Percentiles rank a stretch among this genome's conserved stretches.
phyloP scores from a whole-genome alignment of 2,329 filamentous ascomycete species.

The Fulvia fulva region DNA sequence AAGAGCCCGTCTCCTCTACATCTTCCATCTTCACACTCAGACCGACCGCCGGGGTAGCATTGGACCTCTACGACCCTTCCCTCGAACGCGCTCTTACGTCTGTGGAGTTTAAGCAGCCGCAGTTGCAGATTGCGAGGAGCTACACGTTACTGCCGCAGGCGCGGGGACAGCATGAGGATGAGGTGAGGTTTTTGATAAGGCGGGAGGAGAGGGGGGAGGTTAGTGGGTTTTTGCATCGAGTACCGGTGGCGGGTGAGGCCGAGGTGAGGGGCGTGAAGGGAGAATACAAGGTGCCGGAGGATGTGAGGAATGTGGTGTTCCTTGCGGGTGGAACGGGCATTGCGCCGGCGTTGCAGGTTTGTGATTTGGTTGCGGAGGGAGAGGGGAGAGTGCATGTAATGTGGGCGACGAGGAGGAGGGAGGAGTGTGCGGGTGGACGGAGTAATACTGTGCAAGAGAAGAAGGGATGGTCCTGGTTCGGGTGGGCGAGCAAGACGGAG shows the following conservation, averaged over 20 bases:
- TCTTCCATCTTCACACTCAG: constrained; percentile 65
- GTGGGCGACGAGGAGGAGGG: constrained; percentile 70
- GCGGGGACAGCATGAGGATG: constrained; percentile 31
- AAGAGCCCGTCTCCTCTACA: constrained; percentile 61
- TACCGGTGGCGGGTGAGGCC: constrained; percentile 58
- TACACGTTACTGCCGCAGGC: constrained; percentile 79
- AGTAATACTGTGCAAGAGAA: constrained; percentile 43
- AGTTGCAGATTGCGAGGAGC: constrained; percentile 83
- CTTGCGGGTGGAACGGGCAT: constrained; percentile 91
- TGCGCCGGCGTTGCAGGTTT: constrained; percentile 75
- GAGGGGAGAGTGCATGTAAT: constrained; percentile 61
- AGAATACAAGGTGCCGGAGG: constrained; percentile 56
- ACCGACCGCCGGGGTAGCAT: constrained; percentile 31
- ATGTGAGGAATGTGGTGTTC: constrained; percentile 65
- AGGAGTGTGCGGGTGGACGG: constrained; percentile 61
- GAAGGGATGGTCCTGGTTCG: constrained; percentile 17
- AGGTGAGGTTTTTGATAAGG: constrained; percentile 73
- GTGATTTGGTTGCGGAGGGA: constrained; percentile 52
- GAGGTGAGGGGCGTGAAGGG: constrained; percentile 74
- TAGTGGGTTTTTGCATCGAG: constrained; percentile 69
- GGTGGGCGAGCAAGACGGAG: constrained; percentile 5
- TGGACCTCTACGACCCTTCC: constrained; percentile 19
- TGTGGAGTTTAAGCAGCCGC: constrained; percentile 89
- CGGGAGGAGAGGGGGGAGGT: constrained; percentile 77
- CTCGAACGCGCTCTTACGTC: constrained; percentile 67